Evolutionary conservation across 2,329 filamentous ascomycete genomes (phyloP).

Genomic region (Fusarium sp.): DNA sequence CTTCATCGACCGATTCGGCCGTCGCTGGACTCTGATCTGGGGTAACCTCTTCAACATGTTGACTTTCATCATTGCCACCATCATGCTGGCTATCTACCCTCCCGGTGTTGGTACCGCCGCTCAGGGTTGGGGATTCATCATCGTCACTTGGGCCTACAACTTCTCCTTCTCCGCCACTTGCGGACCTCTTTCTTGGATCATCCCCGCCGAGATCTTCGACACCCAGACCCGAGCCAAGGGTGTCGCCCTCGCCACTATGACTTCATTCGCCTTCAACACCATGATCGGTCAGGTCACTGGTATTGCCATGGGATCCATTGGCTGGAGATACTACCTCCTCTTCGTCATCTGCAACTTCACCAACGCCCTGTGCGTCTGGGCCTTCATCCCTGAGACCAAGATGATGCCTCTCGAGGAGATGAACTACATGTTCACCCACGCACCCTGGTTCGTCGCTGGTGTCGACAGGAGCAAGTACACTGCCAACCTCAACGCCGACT

Average conservation of each 20-base stretch:
- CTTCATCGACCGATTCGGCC: slow-evolving; percentile 56
- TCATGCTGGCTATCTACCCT: slow-evolving; percentile 28
- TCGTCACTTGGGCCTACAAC: slow-evolving; percentile 31
- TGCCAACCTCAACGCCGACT: slow-evolving; percentile 52
- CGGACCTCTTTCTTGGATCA: slow-evolving; percentile 55
- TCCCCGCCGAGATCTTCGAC: slow-evolving; percentile 78
- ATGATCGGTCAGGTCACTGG: slow-evolving; percentile 72
- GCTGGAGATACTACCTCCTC: slow-evolving; percentile 56
- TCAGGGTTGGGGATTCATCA: slow-evolving; percentile 53
- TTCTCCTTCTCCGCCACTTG: slow-evolving; percentile 30
- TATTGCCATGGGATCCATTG: slow-evolving; percentile 46
- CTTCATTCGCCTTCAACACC: slow-evolving; percentile 77
- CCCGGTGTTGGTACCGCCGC: slow-evolving; percentile 9
- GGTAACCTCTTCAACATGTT: slow-evolving; percentile 77
- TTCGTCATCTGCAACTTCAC: slow-evolving; percentile 45
- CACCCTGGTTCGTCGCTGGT: background rate
- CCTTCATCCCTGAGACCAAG: slow-evolving; percentile 72
- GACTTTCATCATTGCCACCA: slow-evolving; percentile 53
- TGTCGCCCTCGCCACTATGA: slow-evolving; percentile 78
- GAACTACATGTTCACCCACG: slow-evolving; percentile 49
- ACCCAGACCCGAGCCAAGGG: slow-evolving; percentile 78
- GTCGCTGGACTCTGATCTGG: slow-evolving; percentile 75
- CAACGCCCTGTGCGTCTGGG: slow-evolving; percentile 64
- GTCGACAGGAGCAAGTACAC: background rate
- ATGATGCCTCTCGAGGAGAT: slow-evolving; percentile 73